Evolutionary conservation across 2,329 filamentous ascomycete genomes (phyloP).

Genomic region (Hymenoscyphus occultus): DNA sequence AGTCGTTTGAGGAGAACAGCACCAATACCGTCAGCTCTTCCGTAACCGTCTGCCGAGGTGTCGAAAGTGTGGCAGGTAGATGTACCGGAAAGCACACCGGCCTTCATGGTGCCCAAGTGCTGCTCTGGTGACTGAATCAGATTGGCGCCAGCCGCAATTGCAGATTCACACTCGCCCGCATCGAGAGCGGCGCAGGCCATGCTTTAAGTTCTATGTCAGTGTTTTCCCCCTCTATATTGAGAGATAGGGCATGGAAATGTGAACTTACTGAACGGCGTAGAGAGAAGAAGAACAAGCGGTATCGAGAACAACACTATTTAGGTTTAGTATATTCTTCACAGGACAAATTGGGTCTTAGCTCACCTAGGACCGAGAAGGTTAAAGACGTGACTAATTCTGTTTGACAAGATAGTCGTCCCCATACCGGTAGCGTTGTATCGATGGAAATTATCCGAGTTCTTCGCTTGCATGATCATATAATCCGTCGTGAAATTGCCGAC

Average conservation of each 20-base stretch:
- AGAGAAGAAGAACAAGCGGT: slow-evolving; percentile 57
- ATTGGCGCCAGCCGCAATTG: slow-evolving; percentile 26
- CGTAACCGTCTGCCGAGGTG: slow-evolving; percentile 59
- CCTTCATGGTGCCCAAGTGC: slow-evolving; percentile 20
- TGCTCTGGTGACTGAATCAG: slow-evolving; percentile 21
- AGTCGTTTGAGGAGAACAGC: slow-evolving; percentile 58
- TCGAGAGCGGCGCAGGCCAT: slow-evolving; percentile 49
- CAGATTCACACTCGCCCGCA: slow-evolving; percentile 40
- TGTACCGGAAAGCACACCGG: slow-evolving; percentile 35
- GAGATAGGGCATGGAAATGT: not conserved
- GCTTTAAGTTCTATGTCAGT: slow-evolving; percentile 44
- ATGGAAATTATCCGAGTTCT: slow-evolving; percentile 23
- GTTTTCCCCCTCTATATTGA: slow-evolving; percentile 28
- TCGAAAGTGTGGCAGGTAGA: slow-evolving; percentile 58
- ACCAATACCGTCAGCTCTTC: slow-evolving; percentile 59
- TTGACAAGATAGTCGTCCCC: slow-evolving; percentile 21
- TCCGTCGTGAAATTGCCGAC: slow-evolving; percentile 26
- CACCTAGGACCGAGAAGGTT: slow-evolving; percentile 25
- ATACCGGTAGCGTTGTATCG: slow-evolving; percentile 32
- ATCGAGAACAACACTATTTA: slow-evolving; percentile 13
- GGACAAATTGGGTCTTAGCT: not conserved
- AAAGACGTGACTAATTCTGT: slow-evolving; percentile 36
- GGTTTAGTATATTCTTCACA: not conserved
- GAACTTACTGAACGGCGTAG: slow-evolving; percentile 42
- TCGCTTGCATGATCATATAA: slow-evolving; percentile 16